Conservation (phyloP, 345 rosid genomes). For the Citrus sp. region DNA sequence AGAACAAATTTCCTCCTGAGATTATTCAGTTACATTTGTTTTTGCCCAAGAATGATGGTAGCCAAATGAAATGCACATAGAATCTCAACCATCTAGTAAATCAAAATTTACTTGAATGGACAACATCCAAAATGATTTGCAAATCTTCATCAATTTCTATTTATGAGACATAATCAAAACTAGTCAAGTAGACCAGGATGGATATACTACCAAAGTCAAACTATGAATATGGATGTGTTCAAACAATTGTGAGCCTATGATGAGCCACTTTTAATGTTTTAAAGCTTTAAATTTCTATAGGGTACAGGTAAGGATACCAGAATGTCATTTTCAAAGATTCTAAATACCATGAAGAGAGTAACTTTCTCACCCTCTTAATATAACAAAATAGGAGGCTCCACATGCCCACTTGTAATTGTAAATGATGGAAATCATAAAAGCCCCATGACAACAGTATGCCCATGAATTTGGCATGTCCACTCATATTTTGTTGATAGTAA, state of each 20-base stretch:
- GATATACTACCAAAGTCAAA: not conserved
- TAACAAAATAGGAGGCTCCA: not conserved
- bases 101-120: not conserved
- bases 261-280: not conserved
- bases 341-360: not conserved
- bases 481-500: not conserved
- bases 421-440: not conserved
- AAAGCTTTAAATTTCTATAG: not conserved
- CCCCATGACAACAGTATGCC: not conserved
- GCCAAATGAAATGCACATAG: not conserved
- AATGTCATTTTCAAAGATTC: not conserved
- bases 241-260: not conserved
- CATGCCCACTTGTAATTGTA: not conserved
- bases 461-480: not conserved
- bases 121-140: not conserved
- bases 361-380: not conserved
- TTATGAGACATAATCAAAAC: not conserved
- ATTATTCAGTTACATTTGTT: not conserved
- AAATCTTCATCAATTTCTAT: not conserved
- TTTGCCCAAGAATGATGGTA: not conserved
- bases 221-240: not conserved
- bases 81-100: not conserved
- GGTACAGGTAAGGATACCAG: not conserved
- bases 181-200: not conserved
- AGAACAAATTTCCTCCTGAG: not conserved